Base-by-base conservation (phyloP, 2,329 filamentous ascomycete genomes). In the Colletotrichum spaethianum region DNA sequence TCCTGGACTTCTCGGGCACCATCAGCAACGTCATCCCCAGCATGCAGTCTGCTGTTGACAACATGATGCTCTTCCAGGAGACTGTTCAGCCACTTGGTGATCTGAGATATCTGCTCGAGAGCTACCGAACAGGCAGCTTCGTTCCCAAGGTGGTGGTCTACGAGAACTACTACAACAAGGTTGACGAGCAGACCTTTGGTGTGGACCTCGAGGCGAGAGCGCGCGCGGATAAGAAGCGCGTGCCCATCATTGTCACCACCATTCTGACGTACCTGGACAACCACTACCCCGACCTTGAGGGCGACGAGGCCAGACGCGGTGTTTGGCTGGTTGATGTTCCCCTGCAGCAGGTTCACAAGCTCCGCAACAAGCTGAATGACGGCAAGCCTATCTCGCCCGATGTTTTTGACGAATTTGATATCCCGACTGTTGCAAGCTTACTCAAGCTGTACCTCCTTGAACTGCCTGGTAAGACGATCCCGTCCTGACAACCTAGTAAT, bases 41-140 rank as follows among this genome's bases (percentile, higher is more conserved):
- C 79, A 86, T 99, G 74, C 96, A 98, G 83, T 96, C 96, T 71
- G 95, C 95, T 0, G 95, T 99, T 31, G 96, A 99, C 84, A 95
- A 97, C 80, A 98, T 99, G 95, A 95, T 99, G 92, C 88, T 99
- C 57, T 99, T 97, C 84, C 96, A 99, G 82, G 96, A 99, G 86
- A 98, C 96, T 0, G 94, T 99, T n/a, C 96, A 98, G 82, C 96
- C 96, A 7, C 81, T 92, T 59, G 93, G 94, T 48, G 96, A 99
- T 82, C 85, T 99, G 76, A 90, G 96, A 74, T 99, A 98, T 81
- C 89, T 99, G 72, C 88, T 99, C 56, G 96, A 99, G 84, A 99
- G 96, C 80, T 99, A 99, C 83, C 93, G 95, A 74, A 99, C 96
- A 8, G 96, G 96, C 74, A 94, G 92, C 75, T 99, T 97, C 80